Conservation (phyloP, 192 early-diverging fungal species). For the Coemansia sp. region DNA sequence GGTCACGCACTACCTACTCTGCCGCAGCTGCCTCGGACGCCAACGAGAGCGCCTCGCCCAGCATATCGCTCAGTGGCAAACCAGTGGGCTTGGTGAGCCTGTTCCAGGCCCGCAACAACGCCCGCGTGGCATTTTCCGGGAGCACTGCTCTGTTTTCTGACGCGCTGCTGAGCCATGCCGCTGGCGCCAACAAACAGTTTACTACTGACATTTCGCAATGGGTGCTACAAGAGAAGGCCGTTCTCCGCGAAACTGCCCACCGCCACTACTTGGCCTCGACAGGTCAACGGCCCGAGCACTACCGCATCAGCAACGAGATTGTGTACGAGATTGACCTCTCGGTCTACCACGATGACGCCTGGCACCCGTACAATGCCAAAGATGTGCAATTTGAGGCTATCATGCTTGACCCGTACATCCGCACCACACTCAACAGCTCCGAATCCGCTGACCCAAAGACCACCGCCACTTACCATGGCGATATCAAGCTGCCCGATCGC, state of each 20-base stretch:
- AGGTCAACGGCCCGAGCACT: conserved; percentile 68
- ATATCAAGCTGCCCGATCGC: conserved; percentile 81
- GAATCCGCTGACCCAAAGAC: background rate
- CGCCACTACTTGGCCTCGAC: conserved; percentile 62
- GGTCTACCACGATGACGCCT: conserved; percentile 73
- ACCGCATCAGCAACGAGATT: conserved; percentile 91
- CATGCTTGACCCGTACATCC: conserved; percentile 98
- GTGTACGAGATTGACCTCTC: conserved; percentile 81
- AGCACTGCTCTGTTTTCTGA: conserved; percentile 82
- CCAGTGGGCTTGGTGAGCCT: conserved; percentile 73
- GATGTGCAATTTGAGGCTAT: conserved; percentile 86
- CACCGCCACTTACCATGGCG: conserved; percentile 44
- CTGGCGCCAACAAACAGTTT: conserved; percentile 70
- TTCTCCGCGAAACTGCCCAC: conserved; percentile 58
- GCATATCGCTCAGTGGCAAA: conserved; percentile 56
- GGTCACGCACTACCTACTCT: conserved; percentile 65
- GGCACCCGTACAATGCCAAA: conserved; percentile 75
- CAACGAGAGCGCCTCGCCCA: conserved; percentile 12
- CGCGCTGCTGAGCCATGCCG: conserved; percentile 47
- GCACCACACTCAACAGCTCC: conserved; percentile 61
- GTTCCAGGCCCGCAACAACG: conserved; percentile 87
- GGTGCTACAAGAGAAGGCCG: conserved; percentile 90
- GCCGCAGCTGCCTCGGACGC: background rate
- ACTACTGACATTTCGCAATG: conserved; percentile 75
- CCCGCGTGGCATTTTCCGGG: conserved; percentile 81